Evolutionary conservation across 306 rosid genomes (phyloP), one percentile per base, ranked within the genome.

Genomic region (Trifolium repens): DNA sequence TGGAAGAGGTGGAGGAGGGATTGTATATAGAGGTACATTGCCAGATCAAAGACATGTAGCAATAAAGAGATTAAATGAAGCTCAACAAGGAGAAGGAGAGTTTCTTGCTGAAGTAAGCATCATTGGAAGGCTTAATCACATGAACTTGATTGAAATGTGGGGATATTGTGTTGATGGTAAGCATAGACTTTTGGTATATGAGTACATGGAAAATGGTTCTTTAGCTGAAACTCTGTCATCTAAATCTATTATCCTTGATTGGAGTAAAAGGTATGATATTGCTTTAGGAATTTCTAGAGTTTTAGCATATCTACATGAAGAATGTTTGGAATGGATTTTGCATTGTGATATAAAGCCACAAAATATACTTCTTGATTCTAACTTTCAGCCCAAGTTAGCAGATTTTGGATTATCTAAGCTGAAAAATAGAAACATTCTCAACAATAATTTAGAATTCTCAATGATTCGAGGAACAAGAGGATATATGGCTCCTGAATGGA

Each of bases 401-500:
- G 83, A 73, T 80, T 80, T 80, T 59, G 83, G 79, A 32, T 27
- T 74, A 22, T 80, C 83, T 1, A 80, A 74, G 66, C 47, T 67
- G 2, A 2, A 4, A 5, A 85, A 78, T 0, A 78, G 94, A 79
- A 64, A 65, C 11, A 75, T 49, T 40, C 27, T 62, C 1, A 37
- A 44, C 2, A 69, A 74, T 42, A 64, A 74, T 55, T 39, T 74
- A 11, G 71, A 43, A 19, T 80, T 89, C 57, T 89, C 93, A 3
- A 85, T 71, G 75, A 83, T 85, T 2, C 63, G 93, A 81, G 91
- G 91, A 49, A 89, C 88, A 0, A 73, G 90, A 73, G 91, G 91
- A 0, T 87, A 87, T 17, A 84, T 89, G 84, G 91, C 88, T 4
- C 88, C 88, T 19, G 76, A 78, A 11, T 69, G 81, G 76, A 47